Percentiles rank a stretch among this genome's conserved stretches.
Conservation (phyloP, 2,329 filamentous ascomycete species). For the Pleurostoma richardsiae region DNA sequence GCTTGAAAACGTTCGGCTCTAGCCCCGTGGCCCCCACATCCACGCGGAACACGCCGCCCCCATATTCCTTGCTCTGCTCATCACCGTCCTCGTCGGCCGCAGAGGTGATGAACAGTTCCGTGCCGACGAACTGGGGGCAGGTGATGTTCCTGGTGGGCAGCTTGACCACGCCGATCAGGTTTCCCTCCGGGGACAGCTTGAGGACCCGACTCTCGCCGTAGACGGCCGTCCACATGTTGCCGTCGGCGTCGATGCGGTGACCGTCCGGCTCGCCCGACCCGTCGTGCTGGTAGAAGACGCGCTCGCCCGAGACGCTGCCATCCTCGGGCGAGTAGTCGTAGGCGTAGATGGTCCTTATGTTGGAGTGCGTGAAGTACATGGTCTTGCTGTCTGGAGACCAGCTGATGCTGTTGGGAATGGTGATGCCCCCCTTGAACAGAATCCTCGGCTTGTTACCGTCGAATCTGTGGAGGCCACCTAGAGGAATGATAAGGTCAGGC, state of each 20-base stretch:
- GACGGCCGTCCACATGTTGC: conserved; percentile 86
- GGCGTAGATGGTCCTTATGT: conserved; percentile 62
- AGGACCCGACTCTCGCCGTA: conserved; percentile 74
- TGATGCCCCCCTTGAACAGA: conserved; percentile 57
- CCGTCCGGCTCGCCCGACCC: conserved; percentile 71
- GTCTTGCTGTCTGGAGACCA: conserved; percentile 70
- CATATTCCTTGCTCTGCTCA: conserved; percentile 56
- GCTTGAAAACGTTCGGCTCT: conserved; percentile 59
- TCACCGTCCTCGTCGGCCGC: conserved; percentile 62
- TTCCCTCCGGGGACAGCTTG: conserved; percentile 64
- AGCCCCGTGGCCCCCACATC: conserved; percentile 69
- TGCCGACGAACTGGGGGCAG: conserved; percentile 75
- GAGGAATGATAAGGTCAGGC: conserved; percentile 1
- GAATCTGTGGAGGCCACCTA: conserved; percentile 71
- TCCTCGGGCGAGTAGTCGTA: conserved; percentile 67
- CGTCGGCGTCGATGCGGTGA: conserved; percentile 76
- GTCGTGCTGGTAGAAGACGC: conserved; percentile 67
- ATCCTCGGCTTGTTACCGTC: conserved; percentile 55
- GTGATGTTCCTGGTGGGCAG: conserved; percentile 77
- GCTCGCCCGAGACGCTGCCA: conserved; percentile 61
- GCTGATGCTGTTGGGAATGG: conserved; percentile 79
- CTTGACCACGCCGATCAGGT: conserved; percentile 67
- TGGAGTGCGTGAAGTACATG: conserved; percentile 81
- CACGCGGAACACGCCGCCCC: conserved; percentile 70
- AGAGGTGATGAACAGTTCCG: conserved; percentile 72